A percentile compares a stretch with the other conserved stretches of the same genome.
Evolutionary conservation across 139 green algal genomes (phyloP).

Genomic region (Nannochloris sp.): DNA sequence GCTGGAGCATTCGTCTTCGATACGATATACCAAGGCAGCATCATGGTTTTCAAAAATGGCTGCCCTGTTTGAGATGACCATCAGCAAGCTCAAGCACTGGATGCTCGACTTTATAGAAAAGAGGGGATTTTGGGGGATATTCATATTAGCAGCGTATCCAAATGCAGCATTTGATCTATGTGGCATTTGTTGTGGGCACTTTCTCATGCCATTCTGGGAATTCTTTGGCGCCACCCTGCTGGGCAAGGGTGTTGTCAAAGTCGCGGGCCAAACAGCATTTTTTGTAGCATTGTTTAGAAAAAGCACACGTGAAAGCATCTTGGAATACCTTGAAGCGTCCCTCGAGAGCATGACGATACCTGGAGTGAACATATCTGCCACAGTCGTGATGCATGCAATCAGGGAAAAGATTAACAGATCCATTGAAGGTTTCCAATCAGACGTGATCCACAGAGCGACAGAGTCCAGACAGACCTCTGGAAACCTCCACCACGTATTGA

Average conservation of each 20-base stretch:
- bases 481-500: too few relatives aligned
- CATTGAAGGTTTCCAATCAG: constrained; percentile 60
- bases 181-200: constrained; percentile 83
- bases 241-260: constrained; percentile 81
- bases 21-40: neutral
- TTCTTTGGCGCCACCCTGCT: constrained; percentile 81
- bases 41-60: neutral
- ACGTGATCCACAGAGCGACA: constrained; percentile 31
- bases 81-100: constrained; percentile 57
- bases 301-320: constrained; percentile 41
- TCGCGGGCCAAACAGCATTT: constrained; percentile 29
- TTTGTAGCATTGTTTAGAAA: constrained; percentile 61
- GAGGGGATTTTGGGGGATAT: constrained; percentile 78
- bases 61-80: neutral
- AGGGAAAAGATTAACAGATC: constrained; percentile 43
- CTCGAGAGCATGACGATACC: constrained; percentile 22
- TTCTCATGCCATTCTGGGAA: constrained; percentile 85
- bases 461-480: constrained; percentile 1
- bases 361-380: constrained; percentile 16
- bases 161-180: constrained; percentile 90
- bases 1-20: neutral
- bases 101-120: constrained; percentile 75
- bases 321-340: constrained; percentile 12
- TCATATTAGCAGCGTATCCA: constrained; percentile 78
- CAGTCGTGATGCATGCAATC: constrained; percentile 19